Base-by-base conservation (phyloP, 441 rosid genomes). In the Breynia disticha region DNA sequence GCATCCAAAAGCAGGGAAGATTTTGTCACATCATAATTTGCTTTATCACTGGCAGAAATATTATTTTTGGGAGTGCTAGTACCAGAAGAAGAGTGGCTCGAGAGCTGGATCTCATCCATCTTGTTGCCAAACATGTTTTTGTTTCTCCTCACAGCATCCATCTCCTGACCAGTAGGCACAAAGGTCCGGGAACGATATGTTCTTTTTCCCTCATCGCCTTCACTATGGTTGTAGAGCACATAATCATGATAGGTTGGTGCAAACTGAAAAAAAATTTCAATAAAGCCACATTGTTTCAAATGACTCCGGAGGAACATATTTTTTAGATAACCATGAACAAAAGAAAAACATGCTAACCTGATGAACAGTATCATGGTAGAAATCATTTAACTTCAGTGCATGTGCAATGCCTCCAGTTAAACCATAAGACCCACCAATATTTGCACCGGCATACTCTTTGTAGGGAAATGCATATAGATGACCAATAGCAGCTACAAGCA, bases 231-330 rank as follows among this genome's bases (percentile, higher is more conserved):
- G 70, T 88, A 93, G 52, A 91, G 85, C 52, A 88, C 95, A 64
- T 93, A 93, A 67, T 93, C 98, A 56, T 88, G 98, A 63, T 93
- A 93, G 7, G 97, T 88, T 19, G 98, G 98, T 37, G 98, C 95
- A 66, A 93, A 93, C 96, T 91, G 87, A n/a, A 60, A 59, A 70
- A 39, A 55, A 42, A 2, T 7, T 48, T 18, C 37, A 42, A 52
- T 42, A 54, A 66, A 65, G 63, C 63, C 71, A 67, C 59, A 46
- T 48, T 32, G 12, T 19, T 16, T 50, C n/a, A 11, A 15, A 43
- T 17, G 35, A 28, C 12, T 3, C 46, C 20, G n/a, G 7, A n/a
- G 2, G 42, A 37, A 39, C 28, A 24, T 10, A 16, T 11, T 18
- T 32, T 11, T 17, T 17, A 60, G 38, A 55, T 20, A 28, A 21